These are phyloP conservation scores for Agrocybe praecox DNA, from an alignment of 768 basidiomycete species.

Conservation along the genomic window DNA sequence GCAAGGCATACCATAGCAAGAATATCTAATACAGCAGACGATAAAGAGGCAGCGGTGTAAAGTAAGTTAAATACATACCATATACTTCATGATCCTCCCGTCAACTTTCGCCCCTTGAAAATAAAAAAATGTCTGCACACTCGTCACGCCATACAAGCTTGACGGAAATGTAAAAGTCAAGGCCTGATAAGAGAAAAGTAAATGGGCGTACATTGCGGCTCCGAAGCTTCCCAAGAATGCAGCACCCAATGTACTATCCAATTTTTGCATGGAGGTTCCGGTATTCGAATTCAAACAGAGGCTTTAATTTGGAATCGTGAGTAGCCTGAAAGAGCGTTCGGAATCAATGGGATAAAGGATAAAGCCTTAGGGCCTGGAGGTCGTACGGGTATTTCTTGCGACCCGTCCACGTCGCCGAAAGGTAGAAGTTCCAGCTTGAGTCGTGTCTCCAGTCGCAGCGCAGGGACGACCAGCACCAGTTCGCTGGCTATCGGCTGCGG, in stretches of 20 bases:
- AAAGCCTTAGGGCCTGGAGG: too few relatives aligned
- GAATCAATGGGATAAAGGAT: too few relatives aligned
- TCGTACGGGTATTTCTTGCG: too few relatives aligned
- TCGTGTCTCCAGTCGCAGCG: too few relatives aligned
- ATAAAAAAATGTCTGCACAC: conserved; percentile 23
- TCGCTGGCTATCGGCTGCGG: too few relatives aligned
- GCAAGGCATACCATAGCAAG: conserved; percentile 14
- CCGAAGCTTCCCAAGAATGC: conserved; percentile 15
- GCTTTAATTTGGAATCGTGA: background rate
- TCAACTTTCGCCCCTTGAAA: conserved; percentile 14
- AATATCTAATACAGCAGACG: conserved; percentile 10
- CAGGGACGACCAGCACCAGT: too few relatives aligned
- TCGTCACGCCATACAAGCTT: conserved; percentile 21
- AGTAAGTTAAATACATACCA: conserved; percentile 4
- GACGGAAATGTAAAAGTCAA: background rate
- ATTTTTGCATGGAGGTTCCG: background rate
- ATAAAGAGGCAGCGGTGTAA: background rate
- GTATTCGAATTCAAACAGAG: background rate
- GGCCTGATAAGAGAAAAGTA: background rate
- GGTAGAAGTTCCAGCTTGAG: too few relatives aligned
- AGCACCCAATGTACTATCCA: conserved; percentile 18
- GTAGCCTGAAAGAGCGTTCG: too few relatives aligned
- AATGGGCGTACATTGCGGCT: conserved; percentile 10
- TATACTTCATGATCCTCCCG: conserved; percentile 11
- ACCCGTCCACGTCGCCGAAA: too few relatives aligned